These are phyloP conservation scores for Colletotrichum melonis DNA, from an alignment of 2,329 filamentous ascomycete genomes.

Conservation along the genomic window DNA sequence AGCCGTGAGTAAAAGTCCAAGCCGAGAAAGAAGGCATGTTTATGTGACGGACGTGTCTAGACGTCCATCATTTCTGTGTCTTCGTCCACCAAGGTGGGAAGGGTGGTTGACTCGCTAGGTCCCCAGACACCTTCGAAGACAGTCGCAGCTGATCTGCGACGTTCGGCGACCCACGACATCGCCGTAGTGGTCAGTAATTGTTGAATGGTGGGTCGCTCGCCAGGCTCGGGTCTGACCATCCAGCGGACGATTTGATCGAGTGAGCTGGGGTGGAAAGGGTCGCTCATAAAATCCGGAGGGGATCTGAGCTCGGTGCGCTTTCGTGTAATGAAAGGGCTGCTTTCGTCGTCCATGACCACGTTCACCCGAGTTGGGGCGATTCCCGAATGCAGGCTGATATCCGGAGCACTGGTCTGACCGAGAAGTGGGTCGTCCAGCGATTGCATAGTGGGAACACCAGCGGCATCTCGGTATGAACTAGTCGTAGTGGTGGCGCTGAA, in stretches of 20 bases:
- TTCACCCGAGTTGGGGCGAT: conserved; percentile 45
- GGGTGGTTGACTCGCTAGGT: conserved; percentile 67
- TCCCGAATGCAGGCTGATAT: conserved; percentile 43
- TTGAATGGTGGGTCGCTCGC: conserved; percentile 77
- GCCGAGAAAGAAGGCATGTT: conserved; percentile 7
- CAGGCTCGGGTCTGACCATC: conserved; percentile 86
- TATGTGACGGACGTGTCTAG: conserved; percentile 46
- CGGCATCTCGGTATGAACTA: conserved; percentile 30
- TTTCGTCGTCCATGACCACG: conserved; percentile 47
- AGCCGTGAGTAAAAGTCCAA: conserved; percentile 40
- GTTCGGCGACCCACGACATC: conserved; percentile 81
- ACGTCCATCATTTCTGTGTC: conserved; percentile 68
- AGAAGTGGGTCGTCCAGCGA: conserved; percentile 33
- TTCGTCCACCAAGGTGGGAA: conserved; percentile 46
- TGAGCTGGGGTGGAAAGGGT: conserved; percentile 76
- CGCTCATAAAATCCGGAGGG: conserved; percentile 90
- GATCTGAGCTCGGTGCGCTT: conserved; percentile 64
- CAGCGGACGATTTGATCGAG: conserved; percentile 86
- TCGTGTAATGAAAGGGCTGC: conserved; percentile 42
- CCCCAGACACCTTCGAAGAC: conserved; percentile 98
- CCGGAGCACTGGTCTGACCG: conserved; percentile 34
- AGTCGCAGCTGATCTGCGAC: conserved; percentile 88
- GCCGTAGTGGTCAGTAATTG: conserved; percentile 80
- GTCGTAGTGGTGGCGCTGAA: conserved; percentile 70
- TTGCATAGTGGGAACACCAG: conserved; percentile 34